Base-by-base conservation (phyloP, 176 grass and related monocot species). In the Eleusine coracana region DNA sequence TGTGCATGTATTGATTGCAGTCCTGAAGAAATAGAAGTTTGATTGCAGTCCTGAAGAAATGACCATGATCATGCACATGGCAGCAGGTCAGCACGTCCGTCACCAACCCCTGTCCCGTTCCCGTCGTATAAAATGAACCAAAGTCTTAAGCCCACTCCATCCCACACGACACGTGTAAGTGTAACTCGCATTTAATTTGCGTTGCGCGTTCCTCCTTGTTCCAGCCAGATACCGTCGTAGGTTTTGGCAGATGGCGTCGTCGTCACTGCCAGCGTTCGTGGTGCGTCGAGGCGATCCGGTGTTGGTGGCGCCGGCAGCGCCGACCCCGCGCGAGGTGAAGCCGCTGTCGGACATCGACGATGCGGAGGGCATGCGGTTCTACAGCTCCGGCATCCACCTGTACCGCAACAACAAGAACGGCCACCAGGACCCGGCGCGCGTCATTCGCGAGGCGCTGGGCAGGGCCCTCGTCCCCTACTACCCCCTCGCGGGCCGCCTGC, bases 391-490 rank as follows among this genome's bases (percentile, higher is more conserved):
- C 0, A 64, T 91, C 62, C 86, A 89, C 68, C 76, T 93, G 64
- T 97, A 88, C 77, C 77, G 69, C 29, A 17, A 15, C 21, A 54
- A 83, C 59, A 9, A 11, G 45, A 0, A 48, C 3, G 5, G 1
- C 15, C 62, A 69, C 0, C 56, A 49, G 4, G 84, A 93, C 50
- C 91, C 94, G 0, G 84, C 88, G 4, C 17, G 0, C 4, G 88
- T 88, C 62, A 85, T 97, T 86, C 83, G 76, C 9, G 94, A 74
- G 25, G 91, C 91, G 25, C 73, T 93, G 6, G 86, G 81, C 0
- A 45, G 16, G 86, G 91, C 86, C 9, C 87, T 97, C 18, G 91
- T 97, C 8, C 86, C 85, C 0, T 97, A 97, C 81, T 89, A 97
- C 45, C 91, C 94, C 0, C 70, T 93, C 27, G 91, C 94, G 1